A percentile compares a stretch with the other conserved stretches of the same genome.
These are phyloP conservation scores for Tilletiopsis washingtonensis DNA, from an alignment of 1,284 basidiomycete species.

Conservation along the genomic window DNA sequence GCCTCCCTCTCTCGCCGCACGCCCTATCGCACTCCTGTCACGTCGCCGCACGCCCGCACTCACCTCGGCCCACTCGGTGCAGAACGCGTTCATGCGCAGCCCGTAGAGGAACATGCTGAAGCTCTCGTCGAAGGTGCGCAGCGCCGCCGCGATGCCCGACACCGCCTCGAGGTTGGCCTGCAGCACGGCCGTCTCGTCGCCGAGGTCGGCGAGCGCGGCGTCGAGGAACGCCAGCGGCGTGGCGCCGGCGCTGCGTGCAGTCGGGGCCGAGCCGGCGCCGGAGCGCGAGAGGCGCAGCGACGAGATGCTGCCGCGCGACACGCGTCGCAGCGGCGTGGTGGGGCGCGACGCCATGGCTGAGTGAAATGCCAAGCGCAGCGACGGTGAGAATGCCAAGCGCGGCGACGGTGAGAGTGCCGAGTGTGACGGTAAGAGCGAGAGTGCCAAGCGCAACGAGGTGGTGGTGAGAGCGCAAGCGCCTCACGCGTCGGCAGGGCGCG, in stretches of 20 bases:
- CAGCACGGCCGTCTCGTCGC: conserved; percentile 75
- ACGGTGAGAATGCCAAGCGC: too few species aligned
- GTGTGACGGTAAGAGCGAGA: too few species aligned
- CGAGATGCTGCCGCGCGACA: conserved; percentile 87
- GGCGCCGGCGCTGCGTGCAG: conserved; percentile 50
- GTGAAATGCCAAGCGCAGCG: too few species aligned
- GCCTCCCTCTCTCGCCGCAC: not conserved
- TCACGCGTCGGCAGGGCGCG: too few species aligned
- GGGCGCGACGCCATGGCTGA: conserved; percentile 18
- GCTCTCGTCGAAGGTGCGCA: conserved; percentile 81
- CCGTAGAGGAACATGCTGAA: conserved; percentile 86
- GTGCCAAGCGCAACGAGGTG: too few species aligned
- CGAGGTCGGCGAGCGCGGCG: conserved; percentile 66
- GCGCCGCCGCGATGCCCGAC: conserved; percentile 63
- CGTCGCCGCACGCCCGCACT: conserved; percentile 20
- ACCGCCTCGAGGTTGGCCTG: conserved; percentile 68
- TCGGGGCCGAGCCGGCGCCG: not conserved
- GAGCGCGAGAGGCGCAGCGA: conserved; percentile 57
- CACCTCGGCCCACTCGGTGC: conserved; percentile 83
- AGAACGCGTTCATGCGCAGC: conserved; percentile 88
- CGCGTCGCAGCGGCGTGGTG: conserved; percentile 69
- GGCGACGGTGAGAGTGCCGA: too few species aligned
- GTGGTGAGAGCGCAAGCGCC: too few species aligned
- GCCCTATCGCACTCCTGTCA: too few species aligned
- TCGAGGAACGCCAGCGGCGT: conserved; percentile 78